A percentile compares a stretch with the other conserved stretches of the same genome.
Conservation (phyloP, 257 asterid species). For the Rhazya stricta region DNA sequence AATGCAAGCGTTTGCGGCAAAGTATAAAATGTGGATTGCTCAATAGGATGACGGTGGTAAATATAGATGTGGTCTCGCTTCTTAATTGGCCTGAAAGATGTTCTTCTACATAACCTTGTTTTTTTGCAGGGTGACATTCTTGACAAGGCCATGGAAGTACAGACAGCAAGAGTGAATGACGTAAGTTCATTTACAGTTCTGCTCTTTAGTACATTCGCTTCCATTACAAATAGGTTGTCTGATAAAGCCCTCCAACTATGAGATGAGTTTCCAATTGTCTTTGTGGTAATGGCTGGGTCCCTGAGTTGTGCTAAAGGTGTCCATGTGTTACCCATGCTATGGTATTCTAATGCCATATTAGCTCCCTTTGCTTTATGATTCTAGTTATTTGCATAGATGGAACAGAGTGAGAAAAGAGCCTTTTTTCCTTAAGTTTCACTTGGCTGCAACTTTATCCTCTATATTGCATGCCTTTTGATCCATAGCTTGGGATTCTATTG, state of each 20-base stretch:
- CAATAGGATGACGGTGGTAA: conserved; percentile 89
- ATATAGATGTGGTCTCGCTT: conserved; percentile 12
- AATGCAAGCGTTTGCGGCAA: conserved; percentile 98
- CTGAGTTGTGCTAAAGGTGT: not conserved
- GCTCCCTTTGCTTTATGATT: not conserved
- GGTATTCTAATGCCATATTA: not conserved
- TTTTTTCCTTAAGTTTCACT: not conserved
- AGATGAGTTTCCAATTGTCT: not conserved
- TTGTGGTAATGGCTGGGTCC: not conserved
- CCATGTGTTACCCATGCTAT: not conserved
- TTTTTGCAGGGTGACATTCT: conserved; percentile 86
- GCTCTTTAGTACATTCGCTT: not conserved
- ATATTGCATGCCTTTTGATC: not conserved
- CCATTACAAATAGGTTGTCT: not conserved
- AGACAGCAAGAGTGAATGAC: conserved; percentile 83
- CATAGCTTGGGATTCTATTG: not conserved
- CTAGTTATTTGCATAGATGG: not conserved
- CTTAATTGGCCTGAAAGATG: conserved; percentile 6
- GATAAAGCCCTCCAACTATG: conserved; percentile 2
- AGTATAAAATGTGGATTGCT: conserved; percentile 95
- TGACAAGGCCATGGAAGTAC: conserved; percentile 93
- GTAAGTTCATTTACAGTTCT: conserved; percentile 42
- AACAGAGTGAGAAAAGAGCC: not conserved
- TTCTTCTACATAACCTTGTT: conserved; percentile 18
- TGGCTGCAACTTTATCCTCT: not conserved